Evolutionary conservation across 1,284 basidiomycete species (phyloP).

Genomic region (Ceraceosorus guamensis): DNA sequence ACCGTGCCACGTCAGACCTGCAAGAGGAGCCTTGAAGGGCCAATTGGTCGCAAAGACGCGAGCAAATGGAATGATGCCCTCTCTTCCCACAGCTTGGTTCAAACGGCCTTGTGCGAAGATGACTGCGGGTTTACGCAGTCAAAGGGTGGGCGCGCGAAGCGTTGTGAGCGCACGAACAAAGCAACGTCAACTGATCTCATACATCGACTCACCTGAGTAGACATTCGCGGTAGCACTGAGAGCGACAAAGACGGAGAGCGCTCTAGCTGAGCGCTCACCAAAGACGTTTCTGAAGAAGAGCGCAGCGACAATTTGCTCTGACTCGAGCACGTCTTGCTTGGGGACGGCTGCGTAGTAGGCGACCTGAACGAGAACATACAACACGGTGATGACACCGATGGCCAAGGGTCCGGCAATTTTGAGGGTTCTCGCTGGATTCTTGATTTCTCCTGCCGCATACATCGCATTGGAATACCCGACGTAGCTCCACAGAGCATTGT

Average conservation of each 20-base stretch:
- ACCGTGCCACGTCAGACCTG: constrained; percentile 51
- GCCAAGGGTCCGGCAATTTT: constrained; percentile 58
- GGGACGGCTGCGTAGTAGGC: constrained; percentile 53
- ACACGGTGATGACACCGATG: constrained; percentile 52
- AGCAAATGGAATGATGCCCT: constrained; percentile 55
- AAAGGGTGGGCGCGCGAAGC: no score
- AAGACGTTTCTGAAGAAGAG: constrained; percentile 58
- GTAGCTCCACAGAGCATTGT: constrained; percentile 56
- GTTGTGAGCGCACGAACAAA: no score
- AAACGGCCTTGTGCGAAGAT: constrained; percentile 54
- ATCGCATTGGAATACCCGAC: constrained; percentile 57
- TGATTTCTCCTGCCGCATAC: constrained; percentile 58
- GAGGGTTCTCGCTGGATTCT: constrained; percentile 53
- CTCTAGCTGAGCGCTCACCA: constrained; percentile 53
- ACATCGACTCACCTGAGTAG: constrained; percentile 39
- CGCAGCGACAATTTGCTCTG: constrained; percentile 55
- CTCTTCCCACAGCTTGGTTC: constrained; percentile 58
- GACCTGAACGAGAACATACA: constrained; percentile 55
- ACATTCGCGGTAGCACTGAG: constrained; percentile 52
- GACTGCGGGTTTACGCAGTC: neutral
- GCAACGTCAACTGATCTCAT: no score
- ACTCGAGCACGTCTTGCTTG: constrained; percentile 52
- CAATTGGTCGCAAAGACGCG: constrained; percentile 53
- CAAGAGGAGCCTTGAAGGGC: constrained; percentile 54
- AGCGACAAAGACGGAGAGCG: constrained; percentile 56